Evolutionary conservation across 495 filamentous ascomycete genomes (phyloP).

Genomic region (Podospora anserina): DNA sequence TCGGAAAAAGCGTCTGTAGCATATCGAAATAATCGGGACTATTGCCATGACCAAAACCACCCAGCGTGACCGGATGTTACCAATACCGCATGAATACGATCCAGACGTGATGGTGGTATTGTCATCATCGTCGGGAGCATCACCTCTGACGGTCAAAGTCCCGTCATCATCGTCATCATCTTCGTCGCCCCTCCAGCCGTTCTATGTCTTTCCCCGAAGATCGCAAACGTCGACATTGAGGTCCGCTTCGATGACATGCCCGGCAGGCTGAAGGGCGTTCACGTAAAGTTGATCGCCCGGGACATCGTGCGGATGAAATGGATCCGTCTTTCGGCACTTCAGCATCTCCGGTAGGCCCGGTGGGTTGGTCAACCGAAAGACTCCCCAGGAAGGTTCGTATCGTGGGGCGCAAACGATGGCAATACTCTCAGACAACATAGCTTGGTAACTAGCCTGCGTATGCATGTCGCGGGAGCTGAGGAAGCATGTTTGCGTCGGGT

Average conservation of each 20-base stretch:
- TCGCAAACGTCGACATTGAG: conserved; percentile 30
- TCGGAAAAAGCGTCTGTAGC: not conserved
- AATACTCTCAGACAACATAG: conserved; percentile 91
- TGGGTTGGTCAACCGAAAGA: conserved; percentile 89
- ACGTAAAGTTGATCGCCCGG: conserved; percentile 66
- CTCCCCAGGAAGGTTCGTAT: conserved; percentile 76
- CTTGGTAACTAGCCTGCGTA: conserved; percentile 88
- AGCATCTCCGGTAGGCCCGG: conserved; percentile 80
- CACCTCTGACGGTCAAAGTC: not conserved
- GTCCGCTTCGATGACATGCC: conserved; percentile 73
- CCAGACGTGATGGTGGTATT: too few species aligned
- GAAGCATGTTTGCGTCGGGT: conserved; percentile 94
- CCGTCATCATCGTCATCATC: not conserved
- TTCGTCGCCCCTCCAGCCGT: not conserved
- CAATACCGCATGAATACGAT: too few species aligned
- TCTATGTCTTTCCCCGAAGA: conserved; percentile 17
- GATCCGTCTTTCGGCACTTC: conserved; percentile 65
- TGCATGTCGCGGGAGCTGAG: conserved; percentile 94
- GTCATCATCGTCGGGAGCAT: not conserved
- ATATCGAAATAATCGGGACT: not conserved
- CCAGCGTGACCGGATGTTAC: too few species aligned
- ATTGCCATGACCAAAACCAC: not conserved
- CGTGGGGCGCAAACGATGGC: conserved; percentile 94
- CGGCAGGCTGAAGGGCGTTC: conserved; percentile 67
- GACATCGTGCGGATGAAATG: conserved; percentile 70